Percentiles rank a stretch among this genome's conserved stretches.
phyloP scores from a whole-genome alignment of 371 early-diverging fungal species.

The Dichotomocladium elegans region DNA sequence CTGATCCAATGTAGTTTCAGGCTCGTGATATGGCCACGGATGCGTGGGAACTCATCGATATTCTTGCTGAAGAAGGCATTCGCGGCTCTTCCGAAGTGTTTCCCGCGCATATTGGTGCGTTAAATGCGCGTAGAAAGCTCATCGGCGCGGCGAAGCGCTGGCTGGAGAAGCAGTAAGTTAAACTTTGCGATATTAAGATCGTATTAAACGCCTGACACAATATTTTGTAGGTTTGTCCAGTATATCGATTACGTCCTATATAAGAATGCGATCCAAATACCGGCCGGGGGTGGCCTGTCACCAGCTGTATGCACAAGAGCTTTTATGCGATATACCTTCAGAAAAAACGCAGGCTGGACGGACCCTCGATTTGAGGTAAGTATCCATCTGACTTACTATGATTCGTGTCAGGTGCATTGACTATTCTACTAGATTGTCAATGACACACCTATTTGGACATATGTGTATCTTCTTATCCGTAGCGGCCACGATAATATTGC shows the following conservation, averaged over 20 bases:
- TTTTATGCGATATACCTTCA: slow-evolving; percentile 60
- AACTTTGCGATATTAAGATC: too few species aligned
- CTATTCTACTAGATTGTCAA: slow-evolving; percentile 38
- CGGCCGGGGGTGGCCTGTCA: slow-evolving; percentile 70
- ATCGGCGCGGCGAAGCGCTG: slow-evolving; percentile 5
- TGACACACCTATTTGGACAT: slow-evolving; percentile 79
- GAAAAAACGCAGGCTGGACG: slow-evolving; percentile 45
- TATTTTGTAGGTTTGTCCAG: background rate
- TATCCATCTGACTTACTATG: background rate
- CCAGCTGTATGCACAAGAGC: slow-evolving; percentile 62
- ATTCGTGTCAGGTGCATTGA: background rate
- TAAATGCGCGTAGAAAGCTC: slow-evolving; percentile 3
- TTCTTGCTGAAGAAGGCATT: background rate
- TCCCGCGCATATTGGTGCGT: background rate
- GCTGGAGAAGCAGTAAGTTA: slow-evolving; percentile 17
- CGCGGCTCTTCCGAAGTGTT: background rate
- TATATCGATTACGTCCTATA: background rate
- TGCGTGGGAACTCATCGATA: slow-evolving; percentile 8
- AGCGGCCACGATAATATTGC: slow-evolving; percentile 68
- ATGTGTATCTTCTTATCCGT: slow-evolving; percentile 74
- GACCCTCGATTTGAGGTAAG: slow-evolving; percentile 50
- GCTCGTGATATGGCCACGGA: slow-evolving; percentile 4
- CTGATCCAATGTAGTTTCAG: background rate
- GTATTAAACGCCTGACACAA: too few species aligned
- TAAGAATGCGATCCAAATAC: slow-evolving; percentile 53